phyloP scores from a whole-genome alignment of 441 rosid species.

The Brassica balearica region DNA sequence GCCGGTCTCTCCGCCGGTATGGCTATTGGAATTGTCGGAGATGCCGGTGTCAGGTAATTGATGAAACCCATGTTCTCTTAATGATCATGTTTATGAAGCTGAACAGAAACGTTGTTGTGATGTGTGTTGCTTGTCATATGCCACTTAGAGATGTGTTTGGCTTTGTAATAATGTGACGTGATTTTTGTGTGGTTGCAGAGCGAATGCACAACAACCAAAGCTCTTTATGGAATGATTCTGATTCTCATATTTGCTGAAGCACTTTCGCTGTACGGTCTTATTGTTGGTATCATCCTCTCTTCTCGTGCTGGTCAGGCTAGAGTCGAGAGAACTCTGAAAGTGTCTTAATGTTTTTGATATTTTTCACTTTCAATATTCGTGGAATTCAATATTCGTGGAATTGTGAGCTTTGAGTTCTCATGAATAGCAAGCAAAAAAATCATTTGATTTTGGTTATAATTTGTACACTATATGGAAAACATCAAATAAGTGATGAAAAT shows the following conservation, averaged over 20 bases:
- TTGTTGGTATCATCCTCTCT: conserved; percentile 54
- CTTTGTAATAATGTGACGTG: not conserved
- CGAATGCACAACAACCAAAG: conserved; percentile 54
- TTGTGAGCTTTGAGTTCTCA: too few species aligned
- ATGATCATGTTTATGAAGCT: too few species aligned
- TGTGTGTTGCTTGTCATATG: too few species aligned
- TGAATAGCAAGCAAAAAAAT: too few species aligned
- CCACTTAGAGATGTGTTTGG: too few species aligned
- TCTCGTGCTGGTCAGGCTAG: conserved; percentile 40
- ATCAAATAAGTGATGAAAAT: too few species aligned
- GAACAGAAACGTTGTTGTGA: too few species aligned
- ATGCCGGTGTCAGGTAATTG: conserved; percentile 48
- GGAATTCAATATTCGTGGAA: too few species aligned
- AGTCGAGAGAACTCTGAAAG: not conserved
- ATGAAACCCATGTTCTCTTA: too few species aligned
- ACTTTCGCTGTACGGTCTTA: conserved; percentile 51
- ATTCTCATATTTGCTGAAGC: conserved; percentile 51
- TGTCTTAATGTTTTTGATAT: conserved; percentile 33
- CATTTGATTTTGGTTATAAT: too few species aligned
- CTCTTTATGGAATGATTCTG: conserved; percentile 52
- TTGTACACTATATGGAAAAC: too few species aligned
- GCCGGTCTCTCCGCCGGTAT: conserved; percentile 49
- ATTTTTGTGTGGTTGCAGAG: conserved; percentile 36
- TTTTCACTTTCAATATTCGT: too few species aligned
- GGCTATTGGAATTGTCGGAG: conserved; percentile 50